Conservation (phyloP, 78 protist genomes). For the Dictyostelium purpureum region DNA sequence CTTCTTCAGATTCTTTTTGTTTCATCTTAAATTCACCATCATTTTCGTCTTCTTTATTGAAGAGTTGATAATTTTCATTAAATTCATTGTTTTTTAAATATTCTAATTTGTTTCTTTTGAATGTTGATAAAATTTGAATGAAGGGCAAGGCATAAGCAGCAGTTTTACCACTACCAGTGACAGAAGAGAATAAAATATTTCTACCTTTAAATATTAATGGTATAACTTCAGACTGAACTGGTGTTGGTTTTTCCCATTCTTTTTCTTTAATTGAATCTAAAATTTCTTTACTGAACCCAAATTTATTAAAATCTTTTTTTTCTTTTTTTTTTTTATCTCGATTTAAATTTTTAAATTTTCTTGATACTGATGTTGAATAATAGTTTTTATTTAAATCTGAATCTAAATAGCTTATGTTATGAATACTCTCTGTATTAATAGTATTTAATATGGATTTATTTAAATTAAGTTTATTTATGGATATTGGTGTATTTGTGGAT, state of each 20-base stretch:
- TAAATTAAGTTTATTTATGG: too few species aligned
- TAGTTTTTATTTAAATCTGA: too few species aligned
- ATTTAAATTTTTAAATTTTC: too few species aligned
- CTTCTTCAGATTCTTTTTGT: background rate
- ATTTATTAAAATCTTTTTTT: background rate
- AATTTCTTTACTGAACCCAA: background rate
- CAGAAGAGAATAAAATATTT: slow-evolving; percentile 37
- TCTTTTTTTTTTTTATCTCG: background rate
- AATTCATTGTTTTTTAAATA: background rate
- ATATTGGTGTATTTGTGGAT: background rate
- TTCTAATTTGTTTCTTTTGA: slow-evolving; percentile 22
- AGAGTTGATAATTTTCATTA: background rate
- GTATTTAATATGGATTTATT: background rate
- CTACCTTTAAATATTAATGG: slow-evolving; percentile 38
- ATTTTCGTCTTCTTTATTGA: background rate
- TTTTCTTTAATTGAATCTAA: slow-evolving; percentile 18
- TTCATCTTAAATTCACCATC: background rate
- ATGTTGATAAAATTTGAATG: slow-evolving; percentile 6
- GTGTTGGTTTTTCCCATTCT: slow-evolving; percentile 52
- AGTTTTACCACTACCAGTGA: slow-evolving; percentile 67
- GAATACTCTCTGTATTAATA: background rate
- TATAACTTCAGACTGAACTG: slow-evolving; percentile 19
- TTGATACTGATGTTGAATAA: too few species aligned
- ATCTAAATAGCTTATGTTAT: background rate
- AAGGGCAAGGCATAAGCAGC: slow-evolving; percentile 47